Percentiles rank a stretch among this genome's conserved stretches.
Evolutionary conservation across 495 filamentous ascomycete genomes (phyloP).

Genomic region (Aspergillus avenaceus): DNA sequence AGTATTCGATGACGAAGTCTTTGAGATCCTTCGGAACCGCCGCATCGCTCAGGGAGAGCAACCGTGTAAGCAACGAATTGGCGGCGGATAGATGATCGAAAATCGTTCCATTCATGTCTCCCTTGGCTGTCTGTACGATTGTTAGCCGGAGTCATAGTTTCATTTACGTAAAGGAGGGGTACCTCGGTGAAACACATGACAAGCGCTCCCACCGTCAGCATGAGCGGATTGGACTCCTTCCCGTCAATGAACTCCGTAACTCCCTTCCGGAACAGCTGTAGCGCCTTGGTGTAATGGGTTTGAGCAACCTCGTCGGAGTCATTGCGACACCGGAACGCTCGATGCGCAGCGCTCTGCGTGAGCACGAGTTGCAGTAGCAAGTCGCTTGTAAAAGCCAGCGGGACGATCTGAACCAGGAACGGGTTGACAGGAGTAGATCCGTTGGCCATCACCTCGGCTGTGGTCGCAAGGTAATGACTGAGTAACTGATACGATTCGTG

Average conservation of each 20-base stretch:
- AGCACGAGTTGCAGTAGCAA: conserved; percentile 34
- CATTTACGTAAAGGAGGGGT: not conserved
- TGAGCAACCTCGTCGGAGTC: conserved; percentile 33
- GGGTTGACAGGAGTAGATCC: conserved; percentile 35
- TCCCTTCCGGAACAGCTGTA: conserved; percentile 28
- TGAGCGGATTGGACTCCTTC: conserved; percentile 33
- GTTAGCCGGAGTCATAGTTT: conserved; percentile 6
- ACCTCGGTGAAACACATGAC: conserved; percentile 41
- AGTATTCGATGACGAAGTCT: conserved; percentile 38
- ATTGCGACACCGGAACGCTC: conserved; percentile 30
- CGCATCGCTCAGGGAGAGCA: conserved; percentile 28
- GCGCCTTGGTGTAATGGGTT: conserved; percentile 31
- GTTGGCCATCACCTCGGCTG: conserved; percentile 37
- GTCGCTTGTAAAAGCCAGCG: conserved; percentile 35
- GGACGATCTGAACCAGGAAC: conserved; percentile 35
- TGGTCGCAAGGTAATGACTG: conserved; percentile 33
- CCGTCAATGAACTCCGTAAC: conserved; percentile 35
- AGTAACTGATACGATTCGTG: conserved; percentile 30
- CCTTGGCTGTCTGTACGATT: conserved; percentile 28
- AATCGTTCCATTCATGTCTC: conserved; percentile 36
- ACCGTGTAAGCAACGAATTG: conserved; percentile 27
- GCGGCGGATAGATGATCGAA: conserved; percentile 35
- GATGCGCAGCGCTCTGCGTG: conserved; percentile 35
- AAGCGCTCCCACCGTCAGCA: conserved; percentile 32
- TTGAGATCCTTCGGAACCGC: conserved; percentile 33